Evolutionary conservation across 2,329 filamentous ascomycete genomes (phyloP), one percentile per base, ranked within the genome.

Genomic region (Ophiobolus disseminans): DNA sequence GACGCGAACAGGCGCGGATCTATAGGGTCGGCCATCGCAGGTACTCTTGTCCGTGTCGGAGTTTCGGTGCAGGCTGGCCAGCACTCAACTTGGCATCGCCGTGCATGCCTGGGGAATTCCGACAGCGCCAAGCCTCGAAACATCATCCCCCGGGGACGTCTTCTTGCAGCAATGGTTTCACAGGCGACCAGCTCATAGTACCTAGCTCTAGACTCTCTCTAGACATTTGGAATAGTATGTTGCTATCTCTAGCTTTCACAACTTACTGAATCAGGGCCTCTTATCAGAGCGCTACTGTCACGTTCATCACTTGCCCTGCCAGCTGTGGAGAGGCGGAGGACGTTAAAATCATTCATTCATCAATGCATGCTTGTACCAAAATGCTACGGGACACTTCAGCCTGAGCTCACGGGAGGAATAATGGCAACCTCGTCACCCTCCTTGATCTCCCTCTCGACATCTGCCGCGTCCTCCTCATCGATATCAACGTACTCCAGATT

Each of bases 321-420:
- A n/a, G n/a, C n/a, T n/a, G n/a, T n/a, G n/a, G n/a, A n/a, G 34
- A 38, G 20, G 22, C 21, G 35, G 26, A 28, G 26, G 5, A 28
- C 26, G 4, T n/a, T n/a, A n/a, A n/a, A n/a, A n/a, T n/a, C n/a
- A n/a, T n/a, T n/a, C n/a, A n/a, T n/a, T n/a, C n/a, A n/a, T n/a
- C n/a, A n/a, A n/a, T n/a, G n/a, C n/a, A n/a, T n/a, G n/a, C n/a
- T n/a, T n/a, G n/a, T n/a, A n/a, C n/a, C n/a, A n/a, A n/a, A n/a
- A n/a, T n/a, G n/a, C n/a, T n/a, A n/a, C n/a, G n/a, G n/a, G 17
- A 13, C 20, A n/a, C 17, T n/a, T 82, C 72, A 94, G 4, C 90
- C 90, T 28, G 90, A 91, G 78, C 90, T 95, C 58, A 95, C 91
- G 8, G 91, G 90, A 25, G 91, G 90, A 48, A 95, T 93, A 26